Evolutionary conservation across 2,329 filamentous ascomycete genomes (phyloP), one percentile per base, ranked within the genome.

Genomic region (Rhynchosporium graminicola): DNA sequence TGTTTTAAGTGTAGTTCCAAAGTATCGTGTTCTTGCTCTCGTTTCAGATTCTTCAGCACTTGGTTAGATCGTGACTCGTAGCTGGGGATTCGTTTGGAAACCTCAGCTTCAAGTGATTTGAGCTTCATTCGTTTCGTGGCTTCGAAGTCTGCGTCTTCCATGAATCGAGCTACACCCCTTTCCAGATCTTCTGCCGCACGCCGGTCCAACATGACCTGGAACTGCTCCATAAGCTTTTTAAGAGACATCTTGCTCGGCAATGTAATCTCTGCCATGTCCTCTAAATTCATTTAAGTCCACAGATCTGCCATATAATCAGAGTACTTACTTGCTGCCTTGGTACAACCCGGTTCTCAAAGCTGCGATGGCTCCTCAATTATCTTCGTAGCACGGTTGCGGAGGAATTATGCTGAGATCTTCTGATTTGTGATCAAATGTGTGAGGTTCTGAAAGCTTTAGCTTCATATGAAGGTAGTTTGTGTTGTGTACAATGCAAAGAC

Each of bases 131-230:
- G 20, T 36, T 54, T 54, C 20, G 4, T 54, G n/a, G 33, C 51
- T 42, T 54, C 51, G 36, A 54, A 54, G 10, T 40, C 38, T 36
- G 26, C n/a, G 20, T 54, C 51, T 29, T 54, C 51, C 28, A 38
- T 2, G 36, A 40, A 26, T 20, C 51, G 6, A 42, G 51, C 51
- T 12, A 7, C 26, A 10, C 38, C 51, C 40, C 51, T 54, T 29
- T 33, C 33, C 15, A 20, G 33, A 20, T 54, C 51, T 38, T 54
- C 51, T 29, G 38, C 51, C 10, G 12, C 3, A 26, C 51, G 51
- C 33, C 36, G 51, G 51, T 54, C 51, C 12, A 36, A 54, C 51
- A 54, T 54, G 51, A 54, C 10, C 20, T 54, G 51, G 33, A 20
- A 54, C 38, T 54, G 51, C 10, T 54, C 51, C 51, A 54, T 54